Evolutionary conservation across 2,329 filamentous ascomycete genomes (phyloP), one percentile per base, ranked within the genome.

Genomic region (Pezicula rhizophila): DNA sequence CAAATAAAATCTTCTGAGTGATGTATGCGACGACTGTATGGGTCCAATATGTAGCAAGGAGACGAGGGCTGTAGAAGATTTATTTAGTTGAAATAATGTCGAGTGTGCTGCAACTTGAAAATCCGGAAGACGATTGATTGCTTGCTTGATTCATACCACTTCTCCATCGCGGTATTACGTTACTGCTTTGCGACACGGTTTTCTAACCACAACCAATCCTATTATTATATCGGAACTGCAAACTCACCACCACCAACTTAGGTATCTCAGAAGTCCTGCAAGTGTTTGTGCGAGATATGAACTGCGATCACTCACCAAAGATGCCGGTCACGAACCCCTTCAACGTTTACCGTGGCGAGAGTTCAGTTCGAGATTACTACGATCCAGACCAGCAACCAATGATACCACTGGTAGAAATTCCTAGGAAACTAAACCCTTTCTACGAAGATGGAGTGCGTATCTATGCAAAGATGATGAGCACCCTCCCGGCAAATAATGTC

Each of bases 391-490:
- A 63, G 1, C 69, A 73, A 20, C 79, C 80, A 2, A 78, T 78
- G 0, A 59, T 84, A 8, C 81, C 81, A 1, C 68, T 85, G 2
- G 77, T 85, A 5, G 81, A 85, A 64, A 65, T 84, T 3, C 80
- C 80, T 0, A 68, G 70, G 14, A 65, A 64, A 10, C 66, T 84
- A 31, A 84, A 84, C 50, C 79, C 79, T 2, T 78, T 74, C 52
- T 68, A 73, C 17, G 53, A 71, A 23, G 73, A 83, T 73, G 77
- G 77, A 4, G 75, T 84, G 4, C 73, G 78, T 10, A 80, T 84
- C 46, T 83, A 81, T 53, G 80, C 80, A 34, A 84, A 84, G 65
- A 79, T 84, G 77, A 77, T 84, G 73, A 79, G 77, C 2, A 77
- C 77, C 69, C 77, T 80, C 56, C 80, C 81, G 1, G 77, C 79